A percentile compares a stretch with the other conserved stretches of the same genome.
Evolutionary conservation across 306 rosid species (phyloP).

Genomic region (Vigna unguiculata): DNA sequence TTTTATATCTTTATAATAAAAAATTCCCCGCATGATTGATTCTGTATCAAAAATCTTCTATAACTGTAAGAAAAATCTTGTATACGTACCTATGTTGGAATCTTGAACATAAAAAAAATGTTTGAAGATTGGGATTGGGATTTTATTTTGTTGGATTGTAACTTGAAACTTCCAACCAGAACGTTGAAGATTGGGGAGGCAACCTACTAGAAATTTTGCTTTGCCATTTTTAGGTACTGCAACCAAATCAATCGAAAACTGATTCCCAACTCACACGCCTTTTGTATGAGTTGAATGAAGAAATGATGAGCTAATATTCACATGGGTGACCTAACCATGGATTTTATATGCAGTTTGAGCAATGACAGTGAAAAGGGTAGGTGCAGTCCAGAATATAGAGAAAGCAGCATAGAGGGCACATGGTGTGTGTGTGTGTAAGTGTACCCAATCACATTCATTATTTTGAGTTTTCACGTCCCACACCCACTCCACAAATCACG

Average conservation of each 20-base stretch:
- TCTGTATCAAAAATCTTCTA: too few relatives aligned
- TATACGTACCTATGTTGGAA: not conserved
- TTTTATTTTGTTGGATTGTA: too few relatives aligned
- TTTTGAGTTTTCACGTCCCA: conserved; percentile 60
- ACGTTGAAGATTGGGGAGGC: conserved; percentile 26
- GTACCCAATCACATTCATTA: conserved; percentile 56
- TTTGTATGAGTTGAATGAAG: conserved; percentile 33
- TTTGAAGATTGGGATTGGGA: too few relatives aligned
- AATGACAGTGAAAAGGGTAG: conserved; percentile 32
- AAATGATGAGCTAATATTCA: conserved; percentile 39
- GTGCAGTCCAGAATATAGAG: conserved; percentile 47
- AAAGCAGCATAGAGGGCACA: conserved; percentile 56
- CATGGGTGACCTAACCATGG: conserved; percentile 20
- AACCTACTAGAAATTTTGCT: conserved; percentile 26
- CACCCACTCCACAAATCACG: conserved; percentile 80
- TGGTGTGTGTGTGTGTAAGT: too few relatives aligned
- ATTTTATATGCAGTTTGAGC: not conserved
- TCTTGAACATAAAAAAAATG: not conserved
- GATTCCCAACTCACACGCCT: conserved; percentile 18
- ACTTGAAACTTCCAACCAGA: conserved; percentile 6
- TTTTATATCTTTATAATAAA: too few relatives aligned
- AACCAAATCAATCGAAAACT: conserved; percentile 18
- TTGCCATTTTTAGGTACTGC: conserved; percentile 19
- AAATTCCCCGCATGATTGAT: too few relatives aligned
- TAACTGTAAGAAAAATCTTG: too few relatives aligned